Base-by-base conservation (phyloP, 305 asterid species). In the Fraxinus greggii region DNA sequence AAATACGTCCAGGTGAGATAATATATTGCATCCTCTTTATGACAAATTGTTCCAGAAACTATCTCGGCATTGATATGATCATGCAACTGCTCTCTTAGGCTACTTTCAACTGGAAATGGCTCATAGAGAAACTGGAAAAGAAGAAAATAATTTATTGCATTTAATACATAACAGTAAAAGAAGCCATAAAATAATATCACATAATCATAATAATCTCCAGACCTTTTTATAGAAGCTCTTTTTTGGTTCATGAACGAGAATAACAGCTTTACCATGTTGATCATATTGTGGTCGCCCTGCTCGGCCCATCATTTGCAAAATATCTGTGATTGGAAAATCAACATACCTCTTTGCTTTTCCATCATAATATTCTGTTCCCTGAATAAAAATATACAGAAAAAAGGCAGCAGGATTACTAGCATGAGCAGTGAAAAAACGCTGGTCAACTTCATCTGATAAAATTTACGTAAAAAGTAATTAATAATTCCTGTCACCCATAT, bases 41-140 rank as follows among this genome's bases (percentile, higher is more conserved):
- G 95, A 82, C 90, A 86, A 83, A 94, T 94, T 84, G 99, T 96
- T 88, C 98, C 97, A 81, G 98, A 92, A 86, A 94, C 97, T 81
- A 96, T 94, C 92, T 96, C 99, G 23, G 99, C 99, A 83, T 96
- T 96, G 86, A 96, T 83, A 89, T 96, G 97, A 91, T 94, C 98
- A 81, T 94, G 98, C 90, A 96, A 79, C 75, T 96, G 97, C 83
- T 96, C 99, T 86, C 94, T 91, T 85, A 96, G 89, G 89, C 99
- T 94, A 92, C 99, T 96, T 90, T 96, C 99, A 84, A 96, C 99
- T 63, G 99, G 99, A 89, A 96, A 96, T 82, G 99, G 99, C 88
- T 96, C 99, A 32, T 96, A 96, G 59, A 96, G 97, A 87, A 96
- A 96, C 99, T 96, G 94, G 82, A 82, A 78, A 80, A 76, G 32